These are phyloP conservation scores for Boletus mariae DNA, from an alignment of 1,284 basidiomycete genomes.

Conservation along the genomic window DNA sequence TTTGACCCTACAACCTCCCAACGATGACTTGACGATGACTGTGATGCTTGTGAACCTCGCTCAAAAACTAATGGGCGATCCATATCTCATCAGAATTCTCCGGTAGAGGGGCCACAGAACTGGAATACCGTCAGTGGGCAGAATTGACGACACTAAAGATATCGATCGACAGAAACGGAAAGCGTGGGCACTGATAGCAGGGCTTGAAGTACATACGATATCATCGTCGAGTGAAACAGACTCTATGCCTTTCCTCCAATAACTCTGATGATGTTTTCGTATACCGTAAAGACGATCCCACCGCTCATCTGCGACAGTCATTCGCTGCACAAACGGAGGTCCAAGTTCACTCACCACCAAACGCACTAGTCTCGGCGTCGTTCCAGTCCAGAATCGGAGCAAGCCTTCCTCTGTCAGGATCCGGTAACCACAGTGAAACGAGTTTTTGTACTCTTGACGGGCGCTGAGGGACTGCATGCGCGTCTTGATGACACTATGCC, in stretches of 20 bases:
- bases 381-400: conserved; percentile 91
- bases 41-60: too few species aligned
- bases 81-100: too few species aligned
- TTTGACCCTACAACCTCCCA: too few species aligned
- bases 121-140: conserved; percentile 23
- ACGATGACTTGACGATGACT: too few species aligned
- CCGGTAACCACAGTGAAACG: conserved; percentile 91
- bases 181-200: background rate
- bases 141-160: conserved; percentile 19
- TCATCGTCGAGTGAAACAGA: background rate
- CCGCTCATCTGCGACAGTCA: conserved; percentile 67
- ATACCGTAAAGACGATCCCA: conserved; percentile 93
- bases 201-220: background rate
- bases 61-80: too few species aligned
- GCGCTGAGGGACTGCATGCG: conserved; percentile 95
- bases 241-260: conserved; percentile 31
- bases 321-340: background rate
- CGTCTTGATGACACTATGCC: conserved; percentile 89
- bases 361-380: conserved; percentile 83
- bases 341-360: conserved; percentile 64
- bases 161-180: conserved; percentile 4
- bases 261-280: conserved; percentile 72
- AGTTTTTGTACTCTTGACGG: conserved; percentile 80
- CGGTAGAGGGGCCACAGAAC: conserved; percentile 8
- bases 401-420: conserved; percentile 90